These are phyloP conservation scores for Neophaeococcomyces mojaviensis DNA, from an alignment of 2,329 filamentous ascomycete genomes.

Conservation along the genomic window DNA sequence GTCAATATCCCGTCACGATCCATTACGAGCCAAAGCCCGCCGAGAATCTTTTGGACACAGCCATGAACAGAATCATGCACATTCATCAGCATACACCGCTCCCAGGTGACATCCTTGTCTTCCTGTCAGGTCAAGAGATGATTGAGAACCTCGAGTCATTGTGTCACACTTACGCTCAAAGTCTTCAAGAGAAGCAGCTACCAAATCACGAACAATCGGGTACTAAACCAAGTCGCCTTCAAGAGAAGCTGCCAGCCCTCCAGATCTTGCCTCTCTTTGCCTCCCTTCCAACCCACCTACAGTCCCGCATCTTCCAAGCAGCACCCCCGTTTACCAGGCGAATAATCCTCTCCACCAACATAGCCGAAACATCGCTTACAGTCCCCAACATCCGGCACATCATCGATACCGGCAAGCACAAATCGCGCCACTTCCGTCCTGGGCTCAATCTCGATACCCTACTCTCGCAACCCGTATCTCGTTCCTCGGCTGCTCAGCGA, in stretches of 20 bases:
- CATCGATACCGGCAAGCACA: conserved; percentile 86
- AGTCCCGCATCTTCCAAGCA: conserved; percentile 77
- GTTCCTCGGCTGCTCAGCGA: conserved; percentile 85
- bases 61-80: conserved; percentile 74
- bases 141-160: conserved; percentile 76
- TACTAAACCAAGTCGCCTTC: background rate
- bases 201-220: conserved; percentile 25
- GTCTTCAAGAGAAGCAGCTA: conserved; percentile 55
- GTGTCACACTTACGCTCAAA: conserved; percentile 69
- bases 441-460: conserved; percentile 83
- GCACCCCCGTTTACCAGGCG: conserved; percentile 70
- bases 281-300: conserved; percentile 75
- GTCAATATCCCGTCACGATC: conserved; percentile 77
- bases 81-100: conserved; percentile 81
- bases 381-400: conserved; percentile 89
- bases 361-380: conserved; percentile 96
- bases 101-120: conserved; percentile 90
- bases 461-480: conserved; percentile 81
- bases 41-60: conserved; percentile 71
- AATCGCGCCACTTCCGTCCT: conserved; percentile 83
- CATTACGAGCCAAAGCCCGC: conserved; percentile 67
- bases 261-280: conserved; percentile 77
- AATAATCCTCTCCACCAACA: conserved; percentile 88
- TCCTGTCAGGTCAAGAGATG: conserved; percentile 85
- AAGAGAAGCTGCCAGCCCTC: conserved; percentile 33